phyloP scores from a whole-genome alignment of 345 rosid species.

The Isatis tinctoria region DNA sequence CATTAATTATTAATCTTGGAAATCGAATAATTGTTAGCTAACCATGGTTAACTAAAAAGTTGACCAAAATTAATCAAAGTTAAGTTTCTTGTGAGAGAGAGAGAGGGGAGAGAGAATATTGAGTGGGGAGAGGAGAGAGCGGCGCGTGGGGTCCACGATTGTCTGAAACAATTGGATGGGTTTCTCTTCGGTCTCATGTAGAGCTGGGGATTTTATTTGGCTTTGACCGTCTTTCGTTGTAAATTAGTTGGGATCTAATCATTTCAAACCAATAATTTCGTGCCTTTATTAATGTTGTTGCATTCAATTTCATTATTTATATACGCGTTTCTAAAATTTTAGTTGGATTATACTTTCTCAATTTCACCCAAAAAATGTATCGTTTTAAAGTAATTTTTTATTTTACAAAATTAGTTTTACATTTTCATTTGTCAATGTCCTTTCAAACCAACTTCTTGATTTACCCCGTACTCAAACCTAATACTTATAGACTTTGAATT shows the following conservation, averaged over 20 bases:
- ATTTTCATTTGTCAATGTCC: neutral
- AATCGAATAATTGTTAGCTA: constrained; percentile 4
- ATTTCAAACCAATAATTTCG: constrained; percentile 29
- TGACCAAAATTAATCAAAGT: constrained; percentile 31
- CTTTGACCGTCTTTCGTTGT: constrained; percentile 33
- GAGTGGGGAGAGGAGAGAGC: constrained; percentile 21
- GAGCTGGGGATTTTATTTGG: constrained; percentile 23
- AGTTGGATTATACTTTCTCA: neutral
- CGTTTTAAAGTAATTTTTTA: neutral
- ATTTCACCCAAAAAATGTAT: neutral
- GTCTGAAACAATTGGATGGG: constrained; percentile 26
- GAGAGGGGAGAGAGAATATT: constrained; percentile 11
- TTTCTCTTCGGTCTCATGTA: constrained; percentile 26
- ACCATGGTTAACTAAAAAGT: constrained; percentile 32
- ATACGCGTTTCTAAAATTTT: neutral
- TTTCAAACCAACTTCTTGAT: neutral
- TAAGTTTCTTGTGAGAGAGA: constrained; percentile 16
- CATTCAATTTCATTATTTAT: neutral
- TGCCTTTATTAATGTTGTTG: constrained; percentile 27
- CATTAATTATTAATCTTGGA: neutral
- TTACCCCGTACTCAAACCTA: neutral
- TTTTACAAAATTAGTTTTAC: neutral
- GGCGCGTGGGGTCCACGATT: constrained; percentile 38
- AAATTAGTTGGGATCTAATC: constrained; percentile 36
- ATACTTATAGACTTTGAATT: neutral